Conservation (phyloP, 192 early-diverging fungal genomes). For the Umbelopsis vinacea region DNA sequence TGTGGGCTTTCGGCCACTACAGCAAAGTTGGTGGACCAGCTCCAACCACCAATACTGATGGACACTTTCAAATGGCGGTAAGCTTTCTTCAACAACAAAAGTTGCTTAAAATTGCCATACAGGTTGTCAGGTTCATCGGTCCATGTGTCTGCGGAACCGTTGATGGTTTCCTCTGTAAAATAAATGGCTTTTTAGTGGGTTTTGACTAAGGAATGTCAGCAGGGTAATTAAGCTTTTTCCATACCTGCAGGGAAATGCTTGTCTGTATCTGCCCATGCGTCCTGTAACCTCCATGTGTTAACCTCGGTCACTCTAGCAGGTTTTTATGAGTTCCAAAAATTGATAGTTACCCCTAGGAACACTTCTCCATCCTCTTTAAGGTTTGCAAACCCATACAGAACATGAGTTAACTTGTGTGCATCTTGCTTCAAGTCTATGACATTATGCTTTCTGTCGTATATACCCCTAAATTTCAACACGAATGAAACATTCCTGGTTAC, state of each 20-base stretch:
- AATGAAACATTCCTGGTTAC: background rate
- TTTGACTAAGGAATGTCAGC: too few species aligned
- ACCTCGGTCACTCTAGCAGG: background rate
- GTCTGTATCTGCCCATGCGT: constrained; percentile 81
- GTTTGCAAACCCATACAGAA: constrained; percentile 84
- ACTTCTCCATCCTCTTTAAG: constrained; percentile 65
- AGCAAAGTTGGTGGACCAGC: constrained; percentile 74
- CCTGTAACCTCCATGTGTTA: constrained; percentile 29
- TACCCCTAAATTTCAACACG: constrained; percentile 52
- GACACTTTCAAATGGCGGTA: constrained; percentile 71
- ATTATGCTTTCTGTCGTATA: constrained; percentile 71
- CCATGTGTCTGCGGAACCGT: constrained; percentile 60
- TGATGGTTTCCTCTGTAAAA: constrained; percentile 31
- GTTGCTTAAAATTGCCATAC: constrained; percentile 66
- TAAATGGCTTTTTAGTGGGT: background rate
- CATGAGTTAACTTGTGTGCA: constrained; percentile 67
- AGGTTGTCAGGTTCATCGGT: constrained; percentile 54
- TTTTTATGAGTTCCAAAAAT: background rate
- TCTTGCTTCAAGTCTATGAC: constrained; percentile 65
- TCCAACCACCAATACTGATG: constrained; percentile 83
- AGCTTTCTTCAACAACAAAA: constrained; percentile 66
- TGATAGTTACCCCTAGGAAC: constrained; percentile 51
- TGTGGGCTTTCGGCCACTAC: constrained; percentile 54
- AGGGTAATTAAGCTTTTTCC: background rate
- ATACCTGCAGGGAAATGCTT: constrained; percentile 48